Conservation (phyloP, 2,329 filamentous ascomycete species). For the Emergomyces orientalis region DNA sequence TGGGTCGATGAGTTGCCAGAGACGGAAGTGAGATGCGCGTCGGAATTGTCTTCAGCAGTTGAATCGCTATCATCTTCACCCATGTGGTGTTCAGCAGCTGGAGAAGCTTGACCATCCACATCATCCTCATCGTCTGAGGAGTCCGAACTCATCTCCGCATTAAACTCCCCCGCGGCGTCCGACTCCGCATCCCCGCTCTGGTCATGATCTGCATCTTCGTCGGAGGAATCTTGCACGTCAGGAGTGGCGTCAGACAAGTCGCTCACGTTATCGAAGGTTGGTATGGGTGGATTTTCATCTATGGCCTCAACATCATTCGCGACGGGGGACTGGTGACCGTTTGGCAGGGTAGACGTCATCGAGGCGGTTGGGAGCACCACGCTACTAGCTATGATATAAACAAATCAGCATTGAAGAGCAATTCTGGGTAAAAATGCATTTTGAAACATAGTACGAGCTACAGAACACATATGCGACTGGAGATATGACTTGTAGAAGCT, state of each 20-base stretch:
- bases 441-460: conserved; percentile 19
- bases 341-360: conserved; percentile 24
- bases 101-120: conserved; percentile 44
- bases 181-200: conserved; percentile 5
- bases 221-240: conserved; percentile 14
- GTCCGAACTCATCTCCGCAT: conserved; percentile 27
- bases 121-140: conserved; percentile 43
- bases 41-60: conserved; percentile 53
- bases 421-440: conserved; percentile 16
- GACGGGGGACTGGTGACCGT: conserved; percentile 22
- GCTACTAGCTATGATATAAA: conserved; percentile 32
- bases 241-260: conserved; percentile 20
- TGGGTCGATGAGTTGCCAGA: conserved; percentile 59
- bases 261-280: conserved; percentile 4
- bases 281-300: conserved; percentile 8
- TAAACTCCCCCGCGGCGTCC: conserved; percentile 3
- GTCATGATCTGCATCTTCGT: conserved; percentile 10
- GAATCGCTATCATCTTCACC: conserved; percentile 56
- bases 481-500: conserved; percentile 20
- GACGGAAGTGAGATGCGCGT: conserved; percentile 47
- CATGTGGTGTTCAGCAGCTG: conserved; percentile 46
- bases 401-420: conserved; percentile 36
- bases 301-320: conserved; percentile 1
- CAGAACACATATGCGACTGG: conserved; percentile 29
- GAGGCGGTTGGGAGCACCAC: conserved; percentile 38